These are phyloP conservation scores for Aspergillus versicolor DNA, from an alignment of 2,329 filamentous ascomycete species.

Conservation along the genomic window DNA sequence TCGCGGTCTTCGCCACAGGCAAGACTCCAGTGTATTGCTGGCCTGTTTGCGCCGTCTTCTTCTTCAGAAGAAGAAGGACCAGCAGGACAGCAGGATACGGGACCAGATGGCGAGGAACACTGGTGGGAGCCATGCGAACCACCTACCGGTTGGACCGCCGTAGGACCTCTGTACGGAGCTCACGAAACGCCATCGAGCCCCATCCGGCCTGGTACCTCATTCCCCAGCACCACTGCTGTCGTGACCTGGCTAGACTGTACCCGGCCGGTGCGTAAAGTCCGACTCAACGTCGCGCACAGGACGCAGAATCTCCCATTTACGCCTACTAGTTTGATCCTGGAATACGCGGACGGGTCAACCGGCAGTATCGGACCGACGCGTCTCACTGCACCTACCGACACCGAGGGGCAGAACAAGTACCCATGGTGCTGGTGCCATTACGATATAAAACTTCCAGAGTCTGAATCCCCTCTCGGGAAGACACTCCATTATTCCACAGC, in stretches of 20 bases:
- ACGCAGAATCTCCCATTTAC: not conserved
- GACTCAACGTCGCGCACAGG: not conserved
- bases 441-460: not conserved
- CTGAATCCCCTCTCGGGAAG: not conserved
- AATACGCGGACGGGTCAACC: not conserved
- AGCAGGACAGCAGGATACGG: not conserved
- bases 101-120: not conserved
- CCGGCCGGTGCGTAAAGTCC: not conserved
- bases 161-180: not conserved
- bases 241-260: not conserved
- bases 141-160: not conserved
- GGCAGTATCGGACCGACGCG: not conserved
- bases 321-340: not conserved
- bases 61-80: not conserved
- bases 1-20: not conserved
- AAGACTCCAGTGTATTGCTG: not conserved
- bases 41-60: not conserved
- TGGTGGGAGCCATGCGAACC: not conserved
- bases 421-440: not conserved
- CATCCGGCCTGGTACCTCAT: not conserved
- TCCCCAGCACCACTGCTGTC: not conserved
- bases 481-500: not conserved
- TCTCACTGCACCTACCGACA: not conserved
- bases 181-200: not conserved
- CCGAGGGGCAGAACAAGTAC: not conserved